phyloP scores from a whole-genome alignment of 805 yeast species.

The Teunomyces stri region DNA sequence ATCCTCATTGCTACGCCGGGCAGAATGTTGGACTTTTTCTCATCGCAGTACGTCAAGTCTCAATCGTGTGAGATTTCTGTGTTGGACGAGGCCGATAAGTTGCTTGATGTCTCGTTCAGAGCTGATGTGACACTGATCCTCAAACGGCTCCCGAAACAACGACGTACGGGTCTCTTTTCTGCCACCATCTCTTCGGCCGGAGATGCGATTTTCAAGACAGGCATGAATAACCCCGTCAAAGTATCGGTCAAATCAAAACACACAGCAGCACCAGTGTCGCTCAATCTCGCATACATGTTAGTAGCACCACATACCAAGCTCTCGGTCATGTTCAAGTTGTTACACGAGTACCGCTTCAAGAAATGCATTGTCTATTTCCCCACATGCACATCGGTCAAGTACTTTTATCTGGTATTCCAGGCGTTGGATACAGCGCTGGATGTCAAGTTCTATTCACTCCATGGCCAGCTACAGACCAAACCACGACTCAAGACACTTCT shows the following conservation, averaged over 20 bases:
- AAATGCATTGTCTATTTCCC: conserved; percentile 92
- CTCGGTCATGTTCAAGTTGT: conserved; percentile 51
- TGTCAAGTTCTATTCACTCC: conserved; percentile 65
- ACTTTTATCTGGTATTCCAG: conserved; percentile 61
- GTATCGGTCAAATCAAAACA: conserved; percentile 64
- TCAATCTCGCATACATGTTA: conserved; percentile 59
- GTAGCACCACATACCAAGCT: conserved; percentile 62
- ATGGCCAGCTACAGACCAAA: conserved; percentile 84
- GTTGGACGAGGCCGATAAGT: conserved; percentile 90
- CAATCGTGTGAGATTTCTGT: conserved; percentile 69
- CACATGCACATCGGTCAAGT: conserved; percentile 80
- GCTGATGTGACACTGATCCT: conserved; percentile 67
- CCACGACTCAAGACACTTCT: conserved; percentile 73
- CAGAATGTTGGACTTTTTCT: conserved; percentile 70
- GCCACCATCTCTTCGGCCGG: conserved; percentile 91
- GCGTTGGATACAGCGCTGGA: conserved; percentile 31
- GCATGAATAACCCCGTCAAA: conserved; percentile 90
- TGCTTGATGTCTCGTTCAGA: conserved; percentile 75
- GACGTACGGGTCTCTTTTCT: conserved; percentile 90
- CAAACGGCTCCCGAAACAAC: conserved; percentile 76
- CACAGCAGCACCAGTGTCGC: conserved; percentile 57
- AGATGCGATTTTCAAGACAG: conserved; percentile 73
- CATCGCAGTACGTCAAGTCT: conserved; percentile 56
- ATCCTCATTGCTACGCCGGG: conserved; percentile 93
- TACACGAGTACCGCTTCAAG: conserved; percentile 55